Evolutionary conservation across 305 asterid genomes (phyloP).

Genomic region (Euphrasia arctica): DNA sequence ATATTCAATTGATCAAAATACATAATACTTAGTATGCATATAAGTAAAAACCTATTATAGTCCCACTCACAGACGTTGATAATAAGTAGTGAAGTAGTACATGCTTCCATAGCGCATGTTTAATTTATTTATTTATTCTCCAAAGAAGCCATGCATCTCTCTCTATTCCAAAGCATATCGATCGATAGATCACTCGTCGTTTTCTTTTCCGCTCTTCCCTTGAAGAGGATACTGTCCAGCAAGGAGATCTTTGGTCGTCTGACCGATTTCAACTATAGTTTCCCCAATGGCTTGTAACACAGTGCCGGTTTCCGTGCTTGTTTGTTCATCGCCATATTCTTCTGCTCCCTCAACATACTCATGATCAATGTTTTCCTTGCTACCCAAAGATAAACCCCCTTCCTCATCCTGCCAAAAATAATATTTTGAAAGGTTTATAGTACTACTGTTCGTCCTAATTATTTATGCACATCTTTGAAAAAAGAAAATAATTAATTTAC

Average conservation of each 20-base stretch:
- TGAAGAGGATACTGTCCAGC: constrained; percentile 21
- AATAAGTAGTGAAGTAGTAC: too few species aligned
- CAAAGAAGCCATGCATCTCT: too few species aligned
- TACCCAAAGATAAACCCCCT: background rate
- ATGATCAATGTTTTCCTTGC: background rate
- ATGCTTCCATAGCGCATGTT: too few species aligned
- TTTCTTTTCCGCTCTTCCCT: background rate
- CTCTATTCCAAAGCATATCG: too few species aligned
- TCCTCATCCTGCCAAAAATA: background rate
- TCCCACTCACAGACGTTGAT: too few species aligned
- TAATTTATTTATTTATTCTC: too few species aligned
- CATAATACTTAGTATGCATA: too few species aligned
- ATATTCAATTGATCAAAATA: too few species aligned
- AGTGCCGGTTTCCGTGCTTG: constrained; percentile 17
- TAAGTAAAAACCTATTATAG: too few species aligned
- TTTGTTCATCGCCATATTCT: background rate
- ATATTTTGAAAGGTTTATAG: background rate
- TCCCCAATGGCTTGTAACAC: constrained; percentile 80
- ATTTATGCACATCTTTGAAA: too few species aligned
- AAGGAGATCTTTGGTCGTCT: constrained; percentile 59
- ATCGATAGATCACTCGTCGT: background rate
- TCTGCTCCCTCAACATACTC: constrained; percentile 1
- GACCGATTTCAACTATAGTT: constrained; percentile 76
- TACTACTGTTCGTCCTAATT: background rate
- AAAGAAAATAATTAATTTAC: too few species aligned